phyloP scores from a whole-genome alignment of 2,329 filamentous ascomycete genomes.

The Aspergillus viridinutans region DNA sequence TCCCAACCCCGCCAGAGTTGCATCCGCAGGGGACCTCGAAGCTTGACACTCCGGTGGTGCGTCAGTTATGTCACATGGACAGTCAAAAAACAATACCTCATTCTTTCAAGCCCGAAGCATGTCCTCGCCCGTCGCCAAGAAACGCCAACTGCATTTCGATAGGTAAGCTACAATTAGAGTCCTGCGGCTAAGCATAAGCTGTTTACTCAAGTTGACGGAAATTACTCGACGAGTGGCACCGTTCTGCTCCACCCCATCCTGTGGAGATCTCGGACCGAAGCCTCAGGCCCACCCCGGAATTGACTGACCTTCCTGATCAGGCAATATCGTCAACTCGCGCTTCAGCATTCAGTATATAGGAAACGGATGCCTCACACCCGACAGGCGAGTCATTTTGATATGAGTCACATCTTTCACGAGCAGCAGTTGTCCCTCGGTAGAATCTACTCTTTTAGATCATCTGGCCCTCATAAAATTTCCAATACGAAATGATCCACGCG shows the following conservation, averaged over 20 bases:
- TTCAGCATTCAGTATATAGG: background rate
- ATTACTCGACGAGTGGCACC: too few relatives aligned
- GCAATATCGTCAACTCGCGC: conserved; percentile 6
- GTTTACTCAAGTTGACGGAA: background rate
- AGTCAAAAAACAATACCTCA: background rate
- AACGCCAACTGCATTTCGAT: background rate
- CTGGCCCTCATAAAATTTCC: background rate
- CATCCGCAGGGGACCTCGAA: background rate
- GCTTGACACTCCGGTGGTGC: background rate
- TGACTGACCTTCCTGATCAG: conserved; percentile 7
- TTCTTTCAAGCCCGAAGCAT: background rate
- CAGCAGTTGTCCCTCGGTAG: too few relatives aligned
- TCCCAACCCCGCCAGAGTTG: background rate
- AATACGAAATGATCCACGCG: background rate
- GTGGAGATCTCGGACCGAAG: background rate
- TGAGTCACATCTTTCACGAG: background rate
- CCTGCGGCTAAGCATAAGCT: background rate
- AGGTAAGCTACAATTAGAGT: background rate
- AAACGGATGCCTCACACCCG: background rate
- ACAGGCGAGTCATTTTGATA: background rate
- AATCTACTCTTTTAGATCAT: background rate
- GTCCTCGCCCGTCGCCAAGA: background rate
- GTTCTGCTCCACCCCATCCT: background rate
- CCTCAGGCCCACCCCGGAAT: background rate
- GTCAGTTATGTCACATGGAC: background rate